Conservation (phyloP, 2,329 filamentous ascomycete species). For the Colletotrichum acutatum region DNA sequence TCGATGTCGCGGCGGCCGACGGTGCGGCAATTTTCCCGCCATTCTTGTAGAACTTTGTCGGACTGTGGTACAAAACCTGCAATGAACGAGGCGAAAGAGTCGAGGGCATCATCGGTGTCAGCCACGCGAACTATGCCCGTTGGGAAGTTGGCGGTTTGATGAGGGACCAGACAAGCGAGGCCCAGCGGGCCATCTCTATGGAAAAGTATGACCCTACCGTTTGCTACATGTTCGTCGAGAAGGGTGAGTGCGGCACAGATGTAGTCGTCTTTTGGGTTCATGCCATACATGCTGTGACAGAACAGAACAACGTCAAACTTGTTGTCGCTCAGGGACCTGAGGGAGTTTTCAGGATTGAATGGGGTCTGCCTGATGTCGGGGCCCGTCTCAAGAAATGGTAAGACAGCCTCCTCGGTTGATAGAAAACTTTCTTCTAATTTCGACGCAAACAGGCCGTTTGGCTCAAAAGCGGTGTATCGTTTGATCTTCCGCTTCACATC, state of each 20-base stretch:
- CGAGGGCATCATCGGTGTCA: slow-evolving; percentile 57
- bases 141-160: slow-evolving; percentile 58
- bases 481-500: slow-evolving; percentile 54
- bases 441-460: slow-evolving; percentile 57
- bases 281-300: slow-evolving; percentile 73
- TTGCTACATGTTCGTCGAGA: slow-evolving; percentile 52
- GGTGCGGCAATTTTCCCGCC: slow-evolving; percentile 64
- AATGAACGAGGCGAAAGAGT: slow-evolving; percentile 64
- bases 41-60: slow-evolving; percentile 47
- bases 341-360: slow-evolving; percentile 49
- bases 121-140: slow-evolving; percentile 54
- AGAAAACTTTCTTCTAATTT: slow-evolving; percentile 55
- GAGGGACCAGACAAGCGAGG: slow-evolving; percentile 59
- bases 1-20: slow-evolving; percentile 53
- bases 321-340: slow-evolving; percentile 40
- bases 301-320: slow-evolving; percentile 68
- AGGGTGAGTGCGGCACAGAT: slow-evolving; percentile 59
- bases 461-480: slow-evolving; percentile 65
- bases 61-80: slow-evolving; percentile 55
- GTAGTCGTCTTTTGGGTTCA: slow-evolving; percentile 58
- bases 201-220: slow-evolving; percentile 63
- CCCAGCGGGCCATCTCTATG: slow-evolving; percentile 60
- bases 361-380: slow-evolving; percentile 50
- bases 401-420: slow-evolving; percentile 39
- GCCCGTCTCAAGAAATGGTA: slow-evolving; percentile 53